Evolutionary conservation across 441 rosid genomes (phyloP), one percentile per base, ranked within the genome.

Genomic region (Pelargonium australe): DNA sequence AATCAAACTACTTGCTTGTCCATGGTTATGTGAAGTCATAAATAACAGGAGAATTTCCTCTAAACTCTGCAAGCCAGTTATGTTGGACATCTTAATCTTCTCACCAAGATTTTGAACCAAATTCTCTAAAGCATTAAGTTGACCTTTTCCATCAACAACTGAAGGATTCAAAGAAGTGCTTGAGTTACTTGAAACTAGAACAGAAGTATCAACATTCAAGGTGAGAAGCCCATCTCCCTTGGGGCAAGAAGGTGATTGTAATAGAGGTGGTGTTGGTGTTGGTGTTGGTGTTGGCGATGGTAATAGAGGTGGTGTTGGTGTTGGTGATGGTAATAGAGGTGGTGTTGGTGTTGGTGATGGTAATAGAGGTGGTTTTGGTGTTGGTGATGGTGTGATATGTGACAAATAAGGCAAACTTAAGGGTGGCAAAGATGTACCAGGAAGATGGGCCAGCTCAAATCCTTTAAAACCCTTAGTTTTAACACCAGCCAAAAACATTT

Each of bases 21-120:
- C 64, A 58, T 70, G 72, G 66, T 45, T 63, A 68, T 72, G 68
- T n/a, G 65, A 72, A 63, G 69, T 72, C 63, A 71, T 70, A 75
- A 71, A 65, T 71, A 79, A 75, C 5, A 76, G 19, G 14, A 86
- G 81, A 61, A 81, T 64, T 63, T 69, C 72, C 78, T 80, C 82
- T 77, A 86, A 70, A 63, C 51, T 58, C 67, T 78, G 75, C 62
- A 83, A 76, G 16, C 74, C 75, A 58, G 55, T 34, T 20, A 7
- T 19, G 64, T 43, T 53, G 28, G 86, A 82, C 73, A 70, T 77
- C 71, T 68, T 74, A 37, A 78, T 67, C 43, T 72, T 69, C 55
- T 73, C 79, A 58, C 74, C 77, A 11, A 84, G 78, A 68, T 71
- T 72, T 66, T 79, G 72, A 60, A 74, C 78, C 74, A 79, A 65